phyloP scores from a whole-genome alignment of 495 filamentous ascomycete genomes.

The Xylaria longipes region DNA sequence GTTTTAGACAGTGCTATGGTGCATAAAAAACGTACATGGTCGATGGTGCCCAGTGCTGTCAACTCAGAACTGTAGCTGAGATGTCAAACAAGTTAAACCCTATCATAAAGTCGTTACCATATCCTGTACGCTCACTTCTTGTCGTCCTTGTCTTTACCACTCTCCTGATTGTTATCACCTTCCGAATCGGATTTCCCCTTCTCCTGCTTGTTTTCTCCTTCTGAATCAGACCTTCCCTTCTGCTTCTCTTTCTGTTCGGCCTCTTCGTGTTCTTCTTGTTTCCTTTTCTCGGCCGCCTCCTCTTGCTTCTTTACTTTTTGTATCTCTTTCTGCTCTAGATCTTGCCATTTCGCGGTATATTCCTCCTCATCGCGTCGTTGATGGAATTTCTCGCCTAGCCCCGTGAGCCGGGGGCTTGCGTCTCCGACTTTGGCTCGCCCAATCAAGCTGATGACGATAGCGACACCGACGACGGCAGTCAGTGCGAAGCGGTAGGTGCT shows the following conservation, averaged over 20 bases:
- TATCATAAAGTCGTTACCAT: constrained; percentile 12
- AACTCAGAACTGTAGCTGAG: not conserved
- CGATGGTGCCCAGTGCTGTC: not conserved
- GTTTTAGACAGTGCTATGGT: not conserved
- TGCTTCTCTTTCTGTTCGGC: constrained; percentile 35
- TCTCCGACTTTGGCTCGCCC: constrained; percentile 84
- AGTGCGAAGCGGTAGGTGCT: constrained; percentile 92
- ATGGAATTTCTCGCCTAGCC: constrained; percentile 67
- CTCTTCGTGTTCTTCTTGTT: constrained; percentile 39
- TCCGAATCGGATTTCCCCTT: constrained; percentile 14
- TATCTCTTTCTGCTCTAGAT: constrained; percentile 62
- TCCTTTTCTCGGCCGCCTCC: constrained; percentile 43
- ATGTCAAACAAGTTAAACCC: too few relatives aligned
- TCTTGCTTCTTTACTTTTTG: constrained; percentile 50
- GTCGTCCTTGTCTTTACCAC: not conserved
- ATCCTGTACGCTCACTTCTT: constrained; percentile 1
- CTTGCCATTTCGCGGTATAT: constrained; percentile 68
- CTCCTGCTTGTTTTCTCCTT: constrained; percentile 14
- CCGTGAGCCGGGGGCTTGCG: constrained; percentile 46
- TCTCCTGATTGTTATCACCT: constrained; percentile 13
- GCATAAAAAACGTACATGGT: not conserved
- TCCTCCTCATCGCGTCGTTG: constrained; percentile 45
- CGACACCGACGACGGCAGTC: constrained; percentile 88
- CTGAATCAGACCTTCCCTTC: not conserved
- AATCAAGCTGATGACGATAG: constrained; percentile 85